phyloP scores from a whole-genome alignment of 805 yeast genomes.

The Monosporozyma aerobia region DNA sequence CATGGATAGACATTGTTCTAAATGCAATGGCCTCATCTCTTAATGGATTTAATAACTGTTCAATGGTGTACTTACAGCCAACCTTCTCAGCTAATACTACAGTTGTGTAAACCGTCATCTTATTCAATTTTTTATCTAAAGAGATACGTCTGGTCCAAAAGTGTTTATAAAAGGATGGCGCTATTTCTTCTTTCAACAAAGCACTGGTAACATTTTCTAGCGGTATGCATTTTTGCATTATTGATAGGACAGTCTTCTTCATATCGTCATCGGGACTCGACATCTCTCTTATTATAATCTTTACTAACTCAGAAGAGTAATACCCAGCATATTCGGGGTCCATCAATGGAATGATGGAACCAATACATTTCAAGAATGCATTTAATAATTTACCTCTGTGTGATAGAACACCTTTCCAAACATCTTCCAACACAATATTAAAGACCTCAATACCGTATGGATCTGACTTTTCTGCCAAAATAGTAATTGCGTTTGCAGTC shows the following conservation, averaged over 20 bases:
- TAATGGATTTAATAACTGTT: slow-evolving; percentile 45
- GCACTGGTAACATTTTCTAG: slow-evolving; percentile 47
- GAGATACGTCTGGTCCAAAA: slow-evolving; percentile 86
- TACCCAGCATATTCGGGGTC: slow-evolving; percentile 69
- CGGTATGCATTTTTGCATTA: slow-evolving; percentile 56
- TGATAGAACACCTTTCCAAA: slow-evolving; percentile 69
- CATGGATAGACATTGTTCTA: slow-evolving; percentile 68
- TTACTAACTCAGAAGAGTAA: slow-evolving; percentile 67
- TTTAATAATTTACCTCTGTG: slow-evolving; percentile 75
- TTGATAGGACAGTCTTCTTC: slow-evolving; percentile 61
- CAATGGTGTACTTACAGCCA: slow-evolving; percentile 55
- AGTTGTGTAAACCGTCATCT: slow-evolving; percentile 65
- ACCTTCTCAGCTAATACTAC: slow-evolving; percentile 54
- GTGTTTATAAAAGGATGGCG: slow-evolving; percentile 52
- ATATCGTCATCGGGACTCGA: slow-evolving; percentile 80
- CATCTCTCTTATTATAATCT: slow-evolving; percentile 61
- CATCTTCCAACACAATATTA: slow-evolving; percentile 59
- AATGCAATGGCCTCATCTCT: slow-evolving; percentile 80
- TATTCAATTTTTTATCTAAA: slow-evolving; percentile 46
- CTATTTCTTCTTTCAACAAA: slow-evolving; percentile 42
- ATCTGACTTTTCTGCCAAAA: slow-evolving; percentile 68
- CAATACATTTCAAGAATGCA: slow-evolving; percentile 67
- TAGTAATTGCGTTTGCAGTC: slow-evolving; percentile 63
- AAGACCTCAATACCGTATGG: slow-evolving; percentile 91
- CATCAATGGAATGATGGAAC: slow-evolving; percentile 78